Base-by-base conservation (phyloP, 305 asterid genomes). In the Plantago coronopus region DNA sequence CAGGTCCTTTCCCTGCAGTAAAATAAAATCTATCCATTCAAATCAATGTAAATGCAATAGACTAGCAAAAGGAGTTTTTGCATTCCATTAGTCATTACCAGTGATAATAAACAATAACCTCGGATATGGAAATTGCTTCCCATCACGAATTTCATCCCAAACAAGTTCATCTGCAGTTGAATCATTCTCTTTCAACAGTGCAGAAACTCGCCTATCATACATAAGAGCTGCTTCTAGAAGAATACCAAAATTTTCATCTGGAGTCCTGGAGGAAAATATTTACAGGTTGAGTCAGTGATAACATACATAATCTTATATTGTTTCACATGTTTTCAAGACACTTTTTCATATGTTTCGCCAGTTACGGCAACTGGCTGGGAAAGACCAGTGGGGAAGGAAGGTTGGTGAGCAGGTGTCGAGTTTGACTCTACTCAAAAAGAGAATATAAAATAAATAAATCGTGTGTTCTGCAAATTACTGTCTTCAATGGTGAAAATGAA, bases 151-250 rank as follows among this genome's bases (percentile, higher is more conserved):
- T 63, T 79, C 83, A 40, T 82, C 79, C 97, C 97, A 89, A 38
- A 81, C 54, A 63, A 69, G 76, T 62, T 81, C 97, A 64, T 84
- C 86, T 54, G 75, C 79, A 59, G 59, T 67, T 55, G 77, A 73
- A 73, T 85, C 96, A 76, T 80, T 80, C 81, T 93, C 98, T 20
- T 85, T 81, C 54, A 86, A 64, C 51, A 76, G 68, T 63, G 91
- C 95, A 66, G 98, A 84, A 64, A 93, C 95, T 17, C 97, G 87
- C 72, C 97, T 78, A 76, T 89, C 98, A 66, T 93, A 93, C 94
- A 93, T 85, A 60, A 93, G 84, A 61, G 98, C 98, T 31, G 97
- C 98, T 78, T 89, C 98, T 64, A 93, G 73, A 71, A 93, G 89
- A 71, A 89, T 89, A 68, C 88, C 77, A 62, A 93, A 89, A 70